Evolutionary conservation across 768 basidiomycete genomes (phyloP).

Genomic region (Psilocybe subaeruginosa): DNA sequence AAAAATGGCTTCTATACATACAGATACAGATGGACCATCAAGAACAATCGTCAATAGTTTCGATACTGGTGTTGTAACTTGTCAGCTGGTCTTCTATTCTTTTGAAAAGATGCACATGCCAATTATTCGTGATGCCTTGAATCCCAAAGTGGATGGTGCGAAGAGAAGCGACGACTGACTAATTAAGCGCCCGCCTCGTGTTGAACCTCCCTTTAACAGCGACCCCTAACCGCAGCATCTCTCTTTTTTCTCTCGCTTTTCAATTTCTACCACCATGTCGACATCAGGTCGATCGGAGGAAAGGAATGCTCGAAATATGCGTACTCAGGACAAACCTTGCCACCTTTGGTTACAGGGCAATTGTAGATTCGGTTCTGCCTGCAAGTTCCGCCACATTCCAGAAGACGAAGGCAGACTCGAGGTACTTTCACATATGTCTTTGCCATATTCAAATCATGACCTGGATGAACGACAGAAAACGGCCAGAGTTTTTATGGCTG

Average conservation of each 20-base stretch:
- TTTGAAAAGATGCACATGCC: not conserved
- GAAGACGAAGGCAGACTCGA: not conserved
- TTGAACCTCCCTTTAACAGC: not conserved
- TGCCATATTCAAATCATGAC: not conserved
- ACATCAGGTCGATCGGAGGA: not conserved
- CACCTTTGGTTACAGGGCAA: conserved; percentile 10
- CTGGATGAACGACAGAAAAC: not conserved
- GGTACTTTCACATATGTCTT: not conserved
- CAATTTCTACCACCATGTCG: conserved; percentile 9
- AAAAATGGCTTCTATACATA: not conserved
- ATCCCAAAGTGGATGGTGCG: not conserved
- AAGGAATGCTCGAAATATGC: not conserved
- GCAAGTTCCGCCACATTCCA: conserved; percentile 14
- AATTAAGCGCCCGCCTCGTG: conserved; percentile 2
- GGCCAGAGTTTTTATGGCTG: not conserved
- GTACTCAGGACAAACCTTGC: conserved; percentile 5
- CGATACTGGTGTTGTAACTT: not conserved
- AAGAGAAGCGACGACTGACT: not conserved
- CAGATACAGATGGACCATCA: not conserved
- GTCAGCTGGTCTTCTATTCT: not conserved
- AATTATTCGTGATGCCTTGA: not conserved
- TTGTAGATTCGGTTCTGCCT: conserved; percentile 13
- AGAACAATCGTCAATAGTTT: not conserved
- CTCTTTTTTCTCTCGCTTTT: not conserved
- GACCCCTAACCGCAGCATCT: not conserved